Base-by-base conservation (phyloP, 2,329 filamentous ascomycete species). In the Fulvia fulva region DNA sequence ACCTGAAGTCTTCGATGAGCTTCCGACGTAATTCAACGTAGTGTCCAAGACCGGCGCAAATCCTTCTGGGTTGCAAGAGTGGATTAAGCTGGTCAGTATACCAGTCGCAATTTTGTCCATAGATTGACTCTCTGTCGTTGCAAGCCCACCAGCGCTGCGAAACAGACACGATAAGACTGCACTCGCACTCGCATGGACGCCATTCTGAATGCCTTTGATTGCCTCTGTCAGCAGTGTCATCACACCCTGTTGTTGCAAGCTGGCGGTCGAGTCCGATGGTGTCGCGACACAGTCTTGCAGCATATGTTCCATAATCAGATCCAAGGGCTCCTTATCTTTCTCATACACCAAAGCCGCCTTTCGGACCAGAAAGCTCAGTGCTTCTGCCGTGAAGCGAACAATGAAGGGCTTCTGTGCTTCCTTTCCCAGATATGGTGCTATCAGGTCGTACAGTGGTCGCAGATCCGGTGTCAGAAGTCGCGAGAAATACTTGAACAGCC, bases 401-500 rank as follows among this genome's bases (percentile, higher is more conserved):
- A 97, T 90, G 73, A 96, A 92, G 16, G 87, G 84, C 64, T 93
- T 94, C 64, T 93, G 90, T 57, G 85, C 85, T 57, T 87, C 81
- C 73, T 89, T 92, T 63, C 93, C 94, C 28, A 99, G 83, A 53
- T 97, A 81, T 2, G 91, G 88, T 0, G 89, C 83, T 78, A 99
- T 85, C 53, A 94, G 84, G 69, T 90, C 84, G 71, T 91, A 92
- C 1, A 95, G 87, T 49, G 93, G 91, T 61, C 89, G 82, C 62
- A 99, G 76, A 70, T 99, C 90, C 3, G 91, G 88, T 0, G 94
- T 89, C 22, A 99, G 76, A 0, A 97, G 82, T 63, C 90, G 87
- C 1, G 91, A 95, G 5, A 99, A 83, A 70, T 97, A 97, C 72
- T 99, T 99, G 83, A 99, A 97, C 43, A 97, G 80, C 80, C 95